phyloP scores from a whole-genome alignment of 169 alveolate species.

The Haemoproteus tartakovskyi region DNA sequence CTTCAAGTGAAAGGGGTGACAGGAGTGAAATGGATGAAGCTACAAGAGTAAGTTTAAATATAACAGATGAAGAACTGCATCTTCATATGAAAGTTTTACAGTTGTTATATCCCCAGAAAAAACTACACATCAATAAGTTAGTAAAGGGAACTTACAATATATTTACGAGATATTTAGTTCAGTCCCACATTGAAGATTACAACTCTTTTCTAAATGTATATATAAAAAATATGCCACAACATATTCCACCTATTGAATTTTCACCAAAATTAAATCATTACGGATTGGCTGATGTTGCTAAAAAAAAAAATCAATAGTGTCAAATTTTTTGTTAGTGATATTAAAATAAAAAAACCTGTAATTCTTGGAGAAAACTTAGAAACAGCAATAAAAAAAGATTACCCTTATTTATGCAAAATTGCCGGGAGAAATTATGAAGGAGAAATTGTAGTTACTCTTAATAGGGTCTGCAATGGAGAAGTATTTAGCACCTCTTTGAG shows the following conservation, averaged over 20 bases:
- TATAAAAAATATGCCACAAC: slow-evolving; percentile 62
- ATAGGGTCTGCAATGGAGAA: slow-evolving; percentile 47
- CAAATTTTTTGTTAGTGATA: slow-evolving; percentile 56
- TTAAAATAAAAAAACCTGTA: slow-evolving; percentile 43
- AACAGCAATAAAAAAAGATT: slow-evolving; percentile 29
- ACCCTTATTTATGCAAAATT: slow-evolving; percentile 61
- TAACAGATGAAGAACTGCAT: slow-evolving; percentile 52
- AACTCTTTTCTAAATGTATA: slow-evolving; percentile 61
- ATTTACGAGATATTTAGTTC: slow-evolving; percentile 50
- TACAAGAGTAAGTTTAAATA: slow-evolving; percentile 5
- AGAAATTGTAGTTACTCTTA: slow-evolving; percentile 30
- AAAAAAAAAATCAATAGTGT: slow-evolving; percentile 2
- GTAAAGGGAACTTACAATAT: slow-evolving; percentile 61
- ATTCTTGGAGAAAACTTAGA: slow-evolving; percentile 49
- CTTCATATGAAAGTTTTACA: slow-evolving; percentile 50
- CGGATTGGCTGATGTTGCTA: slow-evolving; percentile 1
- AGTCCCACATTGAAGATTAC: slow-evolving; percentile 61
- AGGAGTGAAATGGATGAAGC: neutral
- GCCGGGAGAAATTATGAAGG: slow-evolving; percentile 58
- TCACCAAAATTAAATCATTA: slow-evolving; percentile 28
- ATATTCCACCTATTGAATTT: slow-evolving; percentile 30
- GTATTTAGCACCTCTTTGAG: slow-evolving; percentile 18
- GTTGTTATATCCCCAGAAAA: slow-evolving; percentile 34
- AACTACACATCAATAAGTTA: slow-evolving; percentile 22
- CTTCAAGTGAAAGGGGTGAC: neutral